Percentiles rank a stretch among this genome's conserved stretches.
phyloP scores from a whole-genome alignment of 306 rosid species.

The Cicer bijugum region DNA sequence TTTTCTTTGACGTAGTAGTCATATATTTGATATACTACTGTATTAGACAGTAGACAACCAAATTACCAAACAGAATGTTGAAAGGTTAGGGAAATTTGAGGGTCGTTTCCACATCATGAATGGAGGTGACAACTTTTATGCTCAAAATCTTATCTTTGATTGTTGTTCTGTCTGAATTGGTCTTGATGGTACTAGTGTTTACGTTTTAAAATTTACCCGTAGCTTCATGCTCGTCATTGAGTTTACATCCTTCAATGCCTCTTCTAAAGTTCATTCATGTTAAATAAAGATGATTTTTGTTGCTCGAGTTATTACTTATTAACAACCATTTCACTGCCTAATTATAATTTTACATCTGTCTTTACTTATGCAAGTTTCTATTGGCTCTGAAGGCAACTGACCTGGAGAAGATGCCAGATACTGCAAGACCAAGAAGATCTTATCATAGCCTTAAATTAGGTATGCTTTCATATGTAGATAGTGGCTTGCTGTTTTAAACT shows the following conservation, averaged over 20 bases:
- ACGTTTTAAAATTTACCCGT: conserved; percentile 14
- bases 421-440: conserved; percentile 36
- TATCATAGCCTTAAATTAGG: conserved; percentile 35
- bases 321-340: conserved; percentile 17
- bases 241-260: conserved; percentile 31
- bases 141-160: neutral
- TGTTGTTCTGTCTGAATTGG: conserved; percentile 22
- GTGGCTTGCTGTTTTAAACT: conserved; percentile 33
- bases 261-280: conserved; percentile 1
- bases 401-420: conserved; percentile 33
- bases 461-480: conserved; percentile 33
- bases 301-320: conserved; percentile 18
- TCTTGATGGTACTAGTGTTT: neutral
- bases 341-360: conserved; percentile 23
- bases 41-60: neutral
- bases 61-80: conserved; percentile 10
- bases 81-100: neutral
- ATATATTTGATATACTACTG: neutral
- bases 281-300: conserved; percentile 5
- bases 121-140: conserved; percentile 3
- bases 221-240: conserved; percentile 6
- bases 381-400: conserved; percentile 42
- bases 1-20: neutral
- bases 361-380: conserved; percentile 34
- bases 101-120: neutral